Evolutionary conservation across 495 filamentous ascomycete genomes (phyloP).

Genomic region (Platismatia glauca): DNA sequence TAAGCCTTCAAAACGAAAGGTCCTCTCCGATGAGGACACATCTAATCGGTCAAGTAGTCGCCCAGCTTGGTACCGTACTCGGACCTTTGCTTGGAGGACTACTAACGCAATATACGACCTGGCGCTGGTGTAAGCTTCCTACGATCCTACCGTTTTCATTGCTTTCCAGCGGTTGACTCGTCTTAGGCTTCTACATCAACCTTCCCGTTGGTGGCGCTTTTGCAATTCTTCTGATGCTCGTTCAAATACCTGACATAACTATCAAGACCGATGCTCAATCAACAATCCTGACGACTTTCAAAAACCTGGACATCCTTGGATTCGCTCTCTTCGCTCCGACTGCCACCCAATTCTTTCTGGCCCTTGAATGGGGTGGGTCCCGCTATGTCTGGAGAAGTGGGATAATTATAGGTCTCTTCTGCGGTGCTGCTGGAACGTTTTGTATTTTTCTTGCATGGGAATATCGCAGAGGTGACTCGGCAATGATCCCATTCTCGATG

Average conservation of each 20-base stretch:
- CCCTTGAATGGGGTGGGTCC: slow-evolving; percentile 38
- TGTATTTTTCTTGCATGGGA: slow-evolving; percentile 42
- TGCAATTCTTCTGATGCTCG: slow-evolving; percentile 37
- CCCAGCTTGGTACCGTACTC: slow-evolving; percentile 32
- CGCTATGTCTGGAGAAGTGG: slow-evolving; percentile 38
- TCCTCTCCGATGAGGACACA: background rate
- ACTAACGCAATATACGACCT: slow-evolving; percentile 45
- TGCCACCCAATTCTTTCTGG: slow-evolving; percentile 41
- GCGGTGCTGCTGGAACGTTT: slow-evolving; percentile 37
- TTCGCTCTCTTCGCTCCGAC: slow-evolving; percentile 38
- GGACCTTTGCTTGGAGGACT: slow-evolving; percentile 52
- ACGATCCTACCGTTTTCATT: background rate
- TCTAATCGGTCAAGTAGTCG: slow-evolving; percentile 13
- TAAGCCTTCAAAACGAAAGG: background rate
- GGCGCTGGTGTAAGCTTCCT: slow-evolving; percentile 44
- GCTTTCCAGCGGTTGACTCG: slow-evolving; percentile 11
- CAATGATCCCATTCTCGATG: slow-evolving; percentile 42
- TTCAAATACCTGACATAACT: slow-evolving; percentile 40
- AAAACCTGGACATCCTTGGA: slow-evolving; percentile 38
- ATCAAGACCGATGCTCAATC: slow-evolving; percentile 33
- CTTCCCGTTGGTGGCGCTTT: slow-evolving; percentile 49
- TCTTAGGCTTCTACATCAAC: slow-evolving; percentile 55
- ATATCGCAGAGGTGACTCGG: slow-evolving; percentile 37
- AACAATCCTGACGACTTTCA: slow-evolving; percentile 25
- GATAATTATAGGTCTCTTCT: slow-evolving; percentile 42